Evolutionary conservation across 2,329 filamentous ascomycete genomes (phyloP).

Genomic region (Colletotrichum spinosum): DNA sequence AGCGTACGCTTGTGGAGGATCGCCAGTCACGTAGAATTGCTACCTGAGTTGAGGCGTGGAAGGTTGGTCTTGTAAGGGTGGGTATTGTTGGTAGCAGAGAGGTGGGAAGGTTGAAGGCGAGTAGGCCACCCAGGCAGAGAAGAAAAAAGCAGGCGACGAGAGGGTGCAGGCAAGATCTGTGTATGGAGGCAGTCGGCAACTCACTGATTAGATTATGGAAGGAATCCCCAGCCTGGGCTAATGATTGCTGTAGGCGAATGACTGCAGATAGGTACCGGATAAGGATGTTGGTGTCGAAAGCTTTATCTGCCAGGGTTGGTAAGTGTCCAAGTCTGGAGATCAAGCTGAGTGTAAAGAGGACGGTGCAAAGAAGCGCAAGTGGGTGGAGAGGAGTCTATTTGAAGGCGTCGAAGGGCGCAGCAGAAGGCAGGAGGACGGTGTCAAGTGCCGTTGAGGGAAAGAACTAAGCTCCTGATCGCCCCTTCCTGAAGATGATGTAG

Average conservation of each 20-base stretch:
- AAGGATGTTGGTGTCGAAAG: background rate
- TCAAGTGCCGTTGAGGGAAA: background rate
- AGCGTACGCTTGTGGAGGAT: too few relatives aligned
- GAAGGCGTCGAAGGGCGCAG: background rate
- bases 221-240: background rate
- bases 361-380: background rate
- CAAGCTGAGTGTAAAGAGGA: too few relatives aligned
- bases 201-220: conserved; percentile 6
- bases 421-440: conserved; percentile 3
- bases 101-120: background rate
- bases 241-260: background rate
- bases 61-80: background rate
- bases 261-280: background rate
- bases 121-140: background rate
- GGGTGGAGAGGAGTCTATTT: background rate
- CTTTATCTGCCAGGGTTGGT: background rate
- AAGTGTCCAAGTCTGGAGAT: background rate
- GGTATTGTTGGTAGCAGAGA: background rate
- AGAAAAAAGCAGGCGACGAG: background rate
- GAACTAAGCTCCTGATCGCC: background rate
- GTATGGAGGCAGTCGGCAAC: background rate
- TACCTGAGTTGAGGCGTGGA: too few relatives aligned
- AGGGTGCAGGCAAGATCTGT: background rate
- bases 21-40: too few relatives aligned
- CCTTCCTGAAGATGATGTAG: background rate